Conservation (phyloP, 2,329 filamentous ascomycete genomes). For the Botrytis paeoniae region DNA sequence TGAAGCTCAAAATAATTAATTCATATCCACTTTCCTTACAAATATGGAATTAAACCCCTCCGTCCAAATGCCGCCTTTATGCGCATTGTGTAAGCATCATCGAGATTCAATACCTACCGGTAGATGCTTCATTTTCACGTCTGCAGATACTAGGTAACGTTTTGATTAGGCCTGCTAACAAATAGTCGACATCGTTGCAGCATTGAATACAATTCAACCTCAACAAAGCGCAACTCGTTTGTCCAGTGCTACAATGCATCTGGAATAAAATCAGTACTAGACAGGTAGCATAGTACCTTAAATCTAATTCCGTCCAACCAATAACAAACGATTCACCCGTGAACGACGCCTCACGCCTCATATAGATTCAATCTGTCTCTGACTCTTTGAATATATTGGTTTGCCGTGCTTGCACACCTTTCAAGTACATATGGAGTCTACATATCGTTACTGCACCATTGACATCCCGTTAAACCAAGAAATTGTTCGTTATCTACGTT, state of each 20-base stretch:
- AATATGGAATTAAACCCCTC: not conserved
- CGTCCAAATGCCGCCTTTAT: slow-evolving; percentile 1
- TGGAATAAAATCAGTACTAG: not conserved
- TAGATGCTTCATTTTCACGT: not conserved
- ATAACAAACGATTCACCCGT: not conserved
- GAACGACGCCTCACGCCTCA: not conserved
- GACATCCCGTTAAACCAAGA: not conserved
- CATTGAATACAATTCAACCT: not conserved
- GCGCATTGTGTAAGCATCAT: not conserved
- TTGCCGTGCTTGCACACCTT: not conserved
- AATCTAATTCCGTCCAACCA: slow-evolving; percentile 4
- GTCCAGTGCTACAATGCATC: not conserved
- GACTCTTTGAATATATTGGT: not conserved
- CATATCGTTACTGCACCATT: not conserved
- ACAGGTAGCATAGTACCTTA: not conserved
- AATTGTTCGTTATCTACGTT: not conserved
- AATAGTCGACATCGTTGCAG: not conserved
- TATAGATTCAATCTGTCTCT: not conserved
- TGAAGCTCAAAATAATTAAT: not conserved
- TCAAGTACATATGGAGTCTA: not conserved
- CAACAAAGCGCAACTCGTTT: slow-evolving; percentile 2
- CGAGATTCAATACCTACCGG: not conserved
- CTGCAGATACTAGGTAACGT: not conserved
- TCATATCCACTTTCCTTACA: slow-evolving; percentile 2
- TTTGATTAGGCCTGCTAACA: not conserved